Base-by-base conservation (phyloP, 2,329 filamentous ascomycete species). In the Talaromyces sp. region DNA sequence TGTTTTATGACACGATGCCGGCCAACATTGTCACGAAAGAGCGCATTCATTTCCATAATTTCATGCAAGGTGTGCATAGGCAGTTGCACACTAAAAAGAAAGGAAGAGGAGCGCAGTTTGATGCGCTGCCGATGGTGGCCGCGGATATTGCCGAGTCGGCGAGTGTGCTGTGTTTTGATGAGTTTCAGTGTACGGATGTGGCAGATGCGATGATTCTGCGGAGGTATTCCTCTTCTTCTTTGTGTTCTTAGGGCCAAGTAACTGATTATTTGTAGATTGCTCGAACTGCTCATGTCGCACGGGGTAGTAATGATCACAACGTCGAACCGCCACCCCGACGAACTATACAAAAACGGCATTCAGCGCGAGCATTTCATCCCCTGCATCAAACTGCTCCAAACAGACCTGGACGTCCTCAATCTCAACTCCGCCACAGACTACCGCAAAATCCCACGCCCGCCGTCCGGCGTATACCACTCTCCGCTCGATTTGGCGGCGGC, bases 181-280 rank as follows among this genome's bases (percentile, higher is more conserved):
- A 99, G 78, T 99, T 99, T 71, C 94, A 99, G 73, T 97, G 92
- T 72, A 99, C 94, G 43, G 94, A 99, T 76, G 93, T 99, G 32
- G 94, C 94, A 17, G 93, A 97, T 78, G 94, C 94, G 67, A 99
- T 99, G 94, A 99, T 99, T 68, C 74, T 99, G 66, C 84, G 94
- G 68, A 83, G 90, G 81, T 87, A 74, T 54, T 74, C 61, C 26
- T 19, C 4, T 19, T 43, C 35, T 53, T 53, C 50, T 43, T 19
- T 17, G 4, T 24, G 3, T 55, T 24, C 60, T 29, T 53, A 32
- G 26, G 32, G n/a, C n/a, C 4, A 24, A 24, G 6, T 24, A n/a
- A 21, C 27, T 54, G 12, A 54, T 19, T 14, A 9, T 4, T 24
- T 12, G 17, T 55, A 81, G 90, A 65, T 81, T 99, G 6, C 85